Evolutionary conservation across 306 rosid species (phyloP).

Genomic region (Begonia loranthoides): DNA sequence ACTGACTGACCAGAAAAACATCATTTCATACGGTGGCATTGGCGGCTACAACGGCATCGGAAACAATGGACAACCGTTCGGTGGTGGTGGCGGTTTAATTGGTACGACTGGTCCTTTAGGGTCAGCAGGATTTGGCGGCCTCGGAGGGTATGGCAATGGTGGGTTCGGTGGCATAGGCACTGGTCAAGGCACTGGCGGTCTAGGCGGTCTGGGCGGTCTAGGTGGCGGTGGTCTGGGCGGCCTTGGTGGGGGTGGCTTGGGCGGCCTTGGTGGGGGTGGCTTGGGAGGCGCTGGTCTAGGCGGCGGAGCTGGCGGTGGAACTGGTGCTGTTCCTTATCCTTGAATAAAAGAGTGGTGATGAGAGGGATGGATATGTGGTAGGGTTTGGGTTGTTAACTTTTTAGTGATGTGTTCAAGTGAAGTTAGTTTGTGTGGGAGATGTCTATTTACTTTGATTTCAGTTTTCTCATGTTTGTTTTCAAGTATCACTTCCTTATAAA

Average conservation of each 20-base stretch:
- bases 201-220: conserved; percentile 19
- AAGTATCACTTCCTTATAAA: too few relatives aligned
- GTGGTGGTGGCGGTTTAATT: conserved; percentile 38
- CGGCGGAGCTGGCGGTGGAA: conserved; percentile 14
- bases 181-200: conserved; percentile 18
- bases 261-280: conserved; percentile 17
- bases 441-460: too few relatives aligned
- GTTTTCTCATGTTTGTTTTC: too few relatives aligned
- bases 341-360: background rate
- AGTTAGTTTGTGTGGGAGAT: too few relatives aligned
- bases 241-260: conserved; percentile 5
- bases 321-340: conserved; percentile 6
- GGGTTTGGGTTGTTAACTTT: too few relatives aligned
- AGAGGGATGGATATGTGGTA: too few relatives aligned
- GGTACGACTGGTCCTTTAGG: conserved; percentile 14
- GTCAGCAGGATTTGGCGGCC: conserved; percentile 12
- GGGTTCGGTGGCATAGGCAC: conserved; percentile 11
- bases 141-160: conserved; percentile 14
- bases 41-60: conserved; percentile 60
- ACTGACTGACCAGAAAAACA: conserved; percentile 58
- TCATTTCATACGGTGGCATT: conserved; percentile 36
- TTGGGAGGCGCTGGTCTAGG: conserved; percentile 6
- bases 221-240: conserved; percentile 17
- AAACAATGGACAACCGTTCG: conserved; percentile 41
- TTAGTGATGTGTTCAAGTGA: too few relatives aligned